Evolutionary conservation across 495 filamentous ascomycete species (phyloP).

Genomic region (Peziza echinospora): DNA sequence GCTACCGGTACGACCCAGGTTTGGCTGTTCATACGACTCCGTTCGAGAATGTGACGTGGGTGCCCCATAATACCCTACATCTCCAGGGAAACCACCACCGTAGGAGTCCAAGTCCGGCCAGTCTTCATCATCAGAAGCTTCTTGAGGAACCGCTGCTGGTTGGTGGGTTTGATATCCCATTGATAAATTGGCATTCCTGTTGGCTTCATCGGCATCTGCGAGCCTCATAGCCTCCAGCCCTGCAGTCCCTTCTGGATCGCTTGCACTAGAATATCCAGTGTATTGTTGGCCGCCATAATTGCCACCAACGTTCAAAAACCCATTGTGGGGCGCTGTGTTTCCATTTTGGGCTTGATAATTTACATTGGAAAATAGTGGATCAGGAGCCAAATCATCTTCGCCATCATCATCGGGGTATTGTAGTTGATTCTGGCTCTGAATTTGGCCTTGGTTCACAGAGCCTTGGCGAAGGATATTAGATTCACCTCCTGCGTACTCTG

Average conservation of each 20-base stretch:
- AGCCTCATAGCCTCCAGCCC: slow-evolving; percentile 65
- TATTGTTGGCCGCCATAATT: not conserved
- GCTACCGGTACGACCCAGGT: not conserved
- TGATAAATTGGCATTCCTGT: slow-evolving; percentile 6
- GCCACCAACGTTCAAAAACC: slow-evolving; percentile 20
- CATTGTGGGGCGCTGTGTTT: slow-evolving; percentile 31
- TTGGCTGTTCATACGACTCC: not conserved
- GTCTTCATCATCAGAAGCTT: slow-evolving; percentile 25
- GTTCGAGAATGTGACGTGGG: not conserved
- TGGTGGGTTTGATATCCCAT: slow-evolving; percentile 6
- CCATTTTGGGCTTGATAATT: slow-evolving; percentile 14
- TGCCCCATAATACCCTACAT: not conserved
- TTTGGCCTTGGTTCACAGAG: not conserved
- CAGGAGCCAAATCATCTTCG: slow-evolving; percentile 10
- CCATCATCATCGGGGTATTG: slow-evolving; percentile 6
- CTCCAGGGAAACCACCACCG: slow-evolving; percentile 49
- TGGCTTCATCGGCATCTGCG: slow-evolving; percentile 58
- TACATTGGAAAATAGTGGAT: slow-evolving; percentile 9
- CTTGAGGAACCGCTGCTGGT: slow-evolving; percentile 21
- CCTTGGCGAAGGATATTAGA: not conserved
- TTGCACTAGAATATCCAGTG: slow-evolving; percentile 32
- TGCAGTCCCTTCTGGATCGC: slow-evolving; percentile 75
- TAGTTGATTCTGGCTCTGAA: not conserved
- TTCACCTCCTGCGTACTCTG: slow-evolving; percentile 9
- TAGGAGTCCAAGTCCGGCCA: slow-evolving; percentile 52